A percentile compares a stretch with the other conserved stretches of the same genome.
Conservation (phyloP, 805 yeast genomes). For the Candida arabinofermentans region DNA sequence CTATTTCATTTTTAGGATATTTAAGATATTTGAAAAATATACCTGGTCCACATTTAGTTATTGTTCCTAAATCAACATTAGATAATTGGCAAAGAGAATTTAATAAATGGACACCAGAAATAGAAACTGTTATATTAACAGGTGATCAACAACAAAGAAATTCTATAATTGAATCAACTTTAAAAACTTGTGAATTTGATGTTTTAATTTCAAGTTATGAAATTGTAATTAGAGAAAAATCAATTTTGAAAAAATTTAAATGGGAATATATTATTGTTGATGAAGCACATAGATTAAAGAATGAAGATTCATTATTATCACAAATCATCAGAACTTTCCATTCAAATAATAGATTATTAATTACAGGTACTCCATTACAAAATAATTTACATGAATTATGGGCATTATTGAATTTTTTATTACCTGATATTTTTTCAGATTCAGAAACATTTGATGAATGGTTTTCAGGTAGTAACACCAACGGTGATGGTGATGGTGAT, state of each 20-base stretch:
- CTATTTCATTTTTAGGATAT: conserved; percentile 88
- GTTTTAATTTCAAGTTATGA: conserved; percentile 90
- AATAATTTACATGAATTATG: conserved; percentile 93
- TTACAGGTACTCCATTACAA: conserved; percentile 95
- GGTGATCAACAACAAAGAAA: conserved; percentile 84
- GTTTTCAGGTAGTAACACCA: too few relatives aligned
- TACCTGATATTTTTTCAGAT: conserved; percentile 95
- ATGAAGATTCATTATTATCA: conserved; percentile 86
- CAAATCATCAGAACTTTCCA: conserved; percentile 88
- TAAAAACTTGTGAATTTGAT: conserved; percentile 78
- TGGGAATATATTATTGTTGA: conserved; percentile 96
- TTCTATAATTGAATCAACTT: conserved; percentile 49
- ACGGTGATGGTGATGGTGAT: conserved; percentile 49
- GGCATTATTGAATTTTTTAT: conserved; percentile 85
- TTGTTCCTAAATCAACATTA: conserved; percentile 92
- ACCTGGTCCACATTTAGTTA: conserved; percentile 86
- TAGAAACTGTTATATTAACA: conserved; percentile 75
- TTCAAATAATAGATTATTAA: conserved; percentile 77
- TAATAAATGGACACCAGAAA: conserved; percentile 94
- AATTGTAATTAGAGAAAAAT: conserved; percentile 86
- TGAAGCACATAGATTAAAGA: conserved; percentile 95
- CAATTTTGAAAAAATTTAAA: conserved; percentile 72
- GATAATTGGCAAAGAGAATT: conserved; percentile 97
- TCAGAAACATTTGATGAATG: conserved; percentile 87
- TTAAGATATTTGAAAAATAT: conserved; percentile 71